Evolutionary conservation across 805 yeast species (phyloP).

Genomic region (Spathaspora sp.): DNA sequence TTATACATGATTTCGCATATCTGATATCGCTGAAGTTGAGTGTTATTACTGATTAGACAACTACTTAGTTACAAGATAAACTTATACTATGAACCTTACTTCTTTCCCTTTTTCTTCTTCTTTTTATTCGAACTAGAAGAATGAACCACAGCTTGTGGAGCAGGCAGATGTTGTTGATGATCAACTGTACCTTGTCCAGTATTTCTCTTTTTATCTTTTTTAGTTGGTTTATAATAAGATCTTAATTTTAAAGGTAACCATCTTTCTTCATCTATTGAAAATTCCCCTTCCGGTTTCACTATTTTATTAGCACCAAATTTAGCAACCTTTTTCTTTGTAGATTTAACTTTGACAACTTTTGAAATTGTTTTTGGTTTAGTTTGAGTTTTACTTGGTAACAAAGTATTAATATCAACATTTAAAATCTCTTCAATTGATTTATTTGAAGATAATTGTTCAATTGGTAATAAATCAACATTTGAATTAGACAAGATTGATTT

Average conservation of each 20-base stretch:
- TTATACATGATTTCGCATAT: no score
- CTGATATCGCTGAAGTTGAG: no score
- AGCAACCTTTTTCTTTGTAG: slow-evolving; percentile 24
- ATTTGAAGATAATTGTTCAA: slow-evolving; percentile 20
- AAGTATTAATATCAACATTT: slow-evolving; percentile 23
- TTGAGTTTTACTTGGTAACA: slow-evolving; percentile 15
- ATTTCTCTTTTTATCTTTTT: slow-evolving; percentile 43
- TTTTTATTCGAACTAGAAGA: slow-evolving; percentile 11
- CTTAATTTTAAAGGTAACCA: slow-evolving; percentile 91
- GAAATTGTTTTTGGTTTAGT: neutral
- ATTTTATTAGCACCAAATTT: slow-evolving; percentile 26
- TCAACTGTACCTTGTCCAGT: slow-evolving; percentile 19
- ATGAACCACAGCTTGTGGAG: slow-evolving; percentile 5
- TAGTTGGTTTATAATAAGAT: slow-evolving; percentile 75
- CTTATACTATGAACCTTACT: slow-evolving; percentile 8
- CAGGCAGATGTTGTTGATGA: slow-evolving; percentile 6
- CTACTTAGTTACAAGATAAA: no score
- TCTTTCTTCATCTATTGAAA: slow-evolving; percentile 57
- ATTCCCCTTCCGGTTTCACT: slow-evolving; percentile 20
- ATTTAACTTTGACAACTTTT: slow-evolving; percentile 10
- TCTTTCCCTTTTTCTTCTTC: slow-evolving; percentile 25
- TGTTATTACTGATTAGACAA: no score
- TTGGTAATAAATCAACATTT: slow-evolving; percentile 16
- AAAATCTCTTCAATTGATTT: slow-evolving; percentile 28
- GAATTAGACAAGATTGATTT: slow-evolving; percentile 17